Percentiles rank a stretch among this genome's conserved stretches.
Conservation (phyloP, 2,329 filamentous ascomycete genomes). For the Fusarium multiceps region DNA sequence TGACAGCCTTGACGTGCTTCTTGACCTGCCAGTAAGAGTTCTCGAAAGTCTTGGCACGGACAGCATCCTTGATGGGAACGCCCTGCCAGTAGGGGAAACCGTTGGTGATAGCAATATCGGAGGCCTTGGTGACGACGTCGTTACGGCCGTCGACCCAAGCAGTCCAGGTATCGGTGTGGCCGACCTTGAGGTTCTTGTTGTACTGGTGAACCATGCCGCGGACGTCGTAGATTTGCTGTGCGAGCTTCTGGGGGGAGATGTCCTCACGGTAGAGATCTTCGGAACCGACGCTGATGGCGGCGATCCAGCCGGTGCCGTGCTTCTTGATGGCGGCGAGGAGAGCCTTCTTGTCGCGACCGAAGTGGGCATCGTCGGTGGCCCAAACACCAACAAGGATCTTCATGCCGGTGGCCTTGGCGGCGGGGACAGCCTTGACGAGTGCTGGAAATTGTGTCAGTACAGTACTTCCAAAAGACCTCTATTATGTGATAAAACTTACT, state of each 20-base stretch:
- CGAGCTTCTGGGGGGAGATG: constrained; percentile 39
- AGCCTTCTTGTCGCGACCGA: constrained; percentile 41
- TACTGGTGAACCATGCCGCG: constrained; percentile 42
- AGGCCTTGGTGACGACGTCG: constrained; percentile 42
- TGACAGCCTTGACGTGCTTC: constrained; percentile 37
- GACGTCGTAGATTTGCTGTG: constrained; percentile 43
- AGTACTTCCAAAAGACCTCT: too few species aligned
- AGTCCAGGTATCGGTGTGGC: constrained; percentile 43
- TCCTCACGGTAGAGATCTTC: constrained; percentile 44
- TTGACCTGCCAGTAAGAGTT: constrained; percentile 39
- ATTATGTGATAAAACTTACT: constrained; percentile 19
- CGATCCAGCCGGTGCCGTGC: constrained; percentile 41
- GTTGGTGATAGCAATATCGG: constrained; percentile 41
- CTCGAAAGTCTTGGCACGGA: constrained; percentile 42
- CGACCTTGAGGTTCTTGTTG: constrained; percentile 42
- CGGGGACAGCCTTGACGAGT: constrained; percentile 37
- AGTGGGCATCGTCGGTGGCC: constrained; percentile 41
- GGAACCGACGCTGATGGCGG: constrained; percentile 41
- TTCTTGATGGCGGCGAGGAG: constrained; percentile 43
- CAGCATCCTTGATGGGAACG: constrained; percentile 39
- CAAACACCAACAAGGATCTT: constrained; percentile 42
- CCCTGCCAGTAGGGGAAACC: constrained; percentile 45
- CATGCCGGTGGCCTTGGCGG: constrained; percentile 41
- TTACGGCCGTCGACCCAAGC: constrained; percentile 43
- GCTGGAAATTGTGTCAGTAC: too few species aligned